Base-by-base conservation (phyloP, 2,329 filamentous ascomycete genomes). In the Conoideocrella luteorostrata region DNA sequence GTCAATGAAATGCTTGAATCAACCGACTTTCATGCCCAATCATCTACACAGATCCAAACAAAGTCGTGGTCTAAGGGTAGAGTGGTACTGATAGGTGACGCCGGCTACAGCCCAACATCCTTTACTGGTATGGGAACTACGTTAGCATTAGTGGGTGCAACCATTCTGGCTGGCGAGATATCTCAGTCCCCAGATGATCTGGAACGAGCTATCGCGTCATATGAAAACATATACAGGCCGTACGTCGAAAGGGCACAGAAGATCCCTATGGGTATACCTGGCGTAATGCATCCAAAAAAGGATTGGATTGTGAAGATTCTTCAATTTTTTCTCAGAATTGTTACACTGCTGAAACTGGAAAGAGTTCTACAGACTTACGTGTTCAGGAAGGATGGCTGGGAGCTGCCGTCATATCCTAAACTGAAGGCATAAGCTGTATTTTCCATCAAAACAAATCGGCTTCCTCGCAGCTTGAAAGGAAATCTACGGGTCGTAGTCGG, bases 121-220 rank as follows among this genome's bases (percentile, higher is more conserved):
- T 48, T 69, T 5, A 70, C 69, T 0, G 74, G 74, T 0, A 67
- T 72, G 61, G 73, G 73, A 12, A 74, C 71, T 2, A 67, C 63
- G 3, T 48, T 66, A 4, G 68, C 69, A 2, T 47, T 77, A 18
- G 53, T 67, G 1, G 67, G 68, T 2, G 75, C 71, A 2, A 76
- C 77, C 49, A 59, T 73, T 0, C 63, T 79, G 1, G 74, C 74
- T 1, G 41, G 41, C 4, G 41, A 44, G 21, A 44, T 44, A 3
- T 20, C 41, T 2, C 9, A 20, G 34, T 23, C 12, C 9, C 41
- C 41, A 7, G 20, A 39, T 7, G 22, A 36, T 13, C n/a, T 22
- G 7, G 18, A 29, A 13, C 12, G 10, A 10, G 41, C 34, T 7
- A 26, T 44, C 5, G 20, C 34, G 5, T 20, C 34, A n/a, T 44